Conservation (phyloP, 176 grass and related monocot genomes). For the Avena atlantica region DNA sequence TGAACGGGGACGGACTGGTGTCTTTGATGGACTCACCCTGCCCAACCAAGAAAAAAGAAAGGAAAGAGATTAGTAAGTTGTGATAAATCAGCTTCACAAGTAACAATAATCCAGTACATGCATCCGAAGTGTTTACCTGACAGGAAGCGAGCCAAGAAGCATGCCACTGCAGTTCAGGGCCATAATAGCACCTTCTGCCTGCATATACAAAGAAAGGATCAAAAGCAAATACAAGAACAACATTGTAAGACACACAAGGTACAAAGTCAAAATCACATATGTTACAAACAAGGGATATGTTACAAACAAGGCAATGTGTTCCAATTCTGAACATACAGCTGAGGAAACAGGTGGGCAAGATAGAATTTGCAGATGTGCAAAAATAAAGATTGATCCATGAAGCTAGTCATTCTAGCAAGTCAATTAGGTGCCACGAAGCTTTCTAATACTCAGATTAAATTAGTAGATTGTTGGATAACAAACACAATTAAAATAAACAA, state of each 20-base stretch:
- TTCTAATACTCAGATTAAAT: neutral
- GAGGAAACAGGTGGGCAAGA: neutral
- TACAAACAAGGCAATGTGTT: neutral
- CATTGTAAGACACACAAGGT: neutral
- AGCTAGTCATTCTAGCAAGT: neutral
- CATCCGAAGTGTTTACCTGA: constrained; percentile 58
- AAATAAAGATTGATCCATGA: neutral
- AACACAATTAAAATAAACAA: constrained; percentile 9
- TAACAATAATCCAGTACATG: neutral
- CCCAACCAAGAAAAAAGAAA: neutral
- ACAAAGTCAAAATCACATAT: neutral
- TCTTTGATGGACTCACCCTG: constrained; percentile 98
- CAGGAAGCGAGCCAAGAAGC: constrained; percentile 71
- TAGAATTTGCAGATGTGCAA: neutral
- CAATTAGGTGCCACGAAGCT: neutral
- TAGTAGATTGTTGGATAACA: neutral
- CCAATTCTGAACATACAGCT: neutral
- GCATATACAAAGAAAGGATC: constrained; percentile 39
- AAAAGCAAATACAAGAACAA: constrained; percentile 18
- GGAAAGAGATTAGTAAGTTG: constrained; percentile 6
- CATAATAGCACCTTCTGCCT: constrained; percentile 92
- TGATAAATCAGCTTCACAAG: neutral
- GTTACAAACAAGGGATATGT: neutral
- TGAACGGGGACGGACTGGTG: constrained; percentile 74
- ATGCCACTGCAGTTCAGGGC: constrained; percentile 88